Base-by-base conservation (phyloP, 345 rosid genomes). In the Pistacia atlantica region DNA sequence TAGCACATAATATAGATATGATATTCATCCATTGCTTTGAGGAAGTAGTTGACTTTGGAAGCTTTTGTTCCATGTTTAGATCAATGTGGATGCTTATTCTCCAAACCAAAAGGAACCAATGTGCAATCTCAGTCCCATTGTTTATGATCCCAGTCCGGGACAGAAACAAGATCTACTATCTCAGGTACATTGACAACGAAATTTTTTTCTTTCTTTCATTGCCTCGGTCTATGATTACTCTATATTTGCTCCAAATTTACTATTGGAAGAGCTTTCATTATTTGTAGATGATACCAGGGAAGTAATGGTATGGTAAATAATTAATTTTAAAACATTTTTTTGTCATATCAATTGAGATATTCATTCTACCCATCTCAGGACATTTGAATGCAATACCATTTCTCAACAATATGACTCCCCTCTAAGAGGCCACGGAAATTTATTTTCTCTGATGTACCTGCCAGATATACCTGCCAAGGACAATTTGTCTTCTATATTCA, bases 291-390 rank as follows among this genome's bases (percentile, higher is more conserved):
- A 16, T 11, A 3, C 11, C 20, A 6, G 17, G 55, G 71, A 35
- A 64, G 61, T 55, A n/a, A 31, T n/a, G 57, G 28, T 66, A 8
- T 25, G 17, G 11, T 18, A 59, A 76, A 52, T 76, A 9, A 14
- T 54, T 57, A 37, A 42, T 69, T 13, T 73, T 38, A n/a, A 81
- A 58, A 13, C 51, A 51, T 59, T 65, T n/a, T 46, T 28, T 66
- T n/a, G 65, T 64, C 74, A 82, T 86, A 70, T 45, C 69, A 72
- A 71, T 14, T 52, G 7, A 18, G 80, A 65, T 42, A 17, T 28
- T 69, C 55, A 65, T 35, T 55, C 71, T 72, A 54, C 79, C 63
- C 46, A 73, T 46, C 63, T 51, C 57, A 46, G 37, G 54, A 62
- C 62, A 73, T 38, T 54, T 28, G 77, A 76, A 58, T 33, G 77